Evolutionary conservation across 345 rosid species (phyloP).

Genomic region (Corymbia maculata): DNA sequence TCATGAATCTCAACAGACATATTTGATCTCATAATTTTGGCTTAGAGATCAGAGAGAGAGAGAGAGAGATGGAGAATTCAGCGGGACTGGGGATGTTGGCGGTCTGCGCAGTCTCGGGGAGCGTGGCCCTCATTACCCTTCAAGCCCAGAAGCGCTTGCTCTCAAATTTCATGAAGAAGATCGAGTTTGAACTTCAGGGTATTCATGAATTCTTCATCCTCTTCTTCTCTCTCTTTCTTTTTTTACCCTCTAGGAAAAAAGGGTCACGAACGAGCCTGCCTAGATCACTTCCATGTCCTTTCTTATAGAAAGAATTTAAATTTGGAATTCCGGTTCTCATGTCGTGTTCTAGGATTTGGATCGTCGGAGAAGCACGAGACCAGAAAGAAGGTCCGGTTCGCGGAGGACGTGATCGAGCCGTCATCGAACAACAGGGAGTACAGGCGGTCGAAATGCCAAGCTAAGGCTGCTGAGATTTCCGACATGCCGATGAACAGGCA

Average conservation of each 20-base stretch:
- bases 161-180: slow-evolving; percentile 57
- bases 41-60: neutral
- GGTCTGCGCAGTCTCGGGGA: slow-evolving; percentile 73
- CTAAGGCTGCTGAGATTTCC: neutral
- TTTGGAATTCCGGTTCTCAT: neutral
- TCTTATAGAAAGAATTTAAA: neutral
- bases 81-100: slow-evolving; percentile 42
- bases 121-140: slow-evolving; percentile 52
- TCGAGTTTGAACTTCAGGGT: slow-evolving; percentile 52
- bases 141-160: slow-evolving; percentile 63
- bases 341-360: neutral
- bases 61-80: slow-evolving; percentile 20
- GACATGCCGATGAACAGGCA: slow-evolving; percentile 39
- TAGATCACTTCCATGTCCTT: neutral
- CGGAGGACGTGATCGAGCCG: slow-evolving; percentile 69
- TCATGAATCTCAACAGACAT: neutral
- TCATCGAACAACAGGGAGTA: slow-evolving; percentile 57
- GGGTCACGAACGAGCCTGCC: neutral
- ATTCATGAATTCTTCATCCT: neutral
- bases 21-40: neutral
- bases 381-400: slow-evolving; percentile 72
- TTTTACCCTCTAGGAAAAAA: neutral
- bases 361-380: neutral
- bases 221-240: neutral
- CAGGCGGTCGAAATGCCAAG: slow-evolving; percentile 15